phyloP scores from a whole-genome alignment of 495 filamentous ascomycete species.

The Aspergillus mulundensis region DNA sequence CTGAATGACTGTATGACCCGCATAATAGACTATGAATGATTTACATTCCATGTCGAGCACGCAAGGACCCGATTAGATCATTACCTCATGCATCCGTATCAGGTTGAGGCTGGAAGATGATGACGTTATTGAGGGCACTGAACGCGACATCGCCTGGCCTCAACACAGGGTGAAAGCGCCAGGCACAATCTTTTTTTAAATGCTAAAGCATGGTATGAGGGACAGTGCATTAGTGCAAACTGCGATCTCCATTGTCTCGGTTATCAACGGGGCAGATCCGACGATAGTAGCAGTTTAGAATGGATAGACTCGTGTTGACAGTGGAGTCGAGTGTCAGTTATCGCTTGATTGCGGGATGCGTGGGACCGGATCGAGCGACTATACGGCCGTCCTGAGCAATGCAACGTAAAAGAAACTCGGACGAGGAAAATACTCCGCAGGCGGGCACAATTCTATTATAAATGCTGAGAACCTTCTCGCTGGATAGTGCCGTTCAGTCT shows the following conservation, averaged over 20 bases:
- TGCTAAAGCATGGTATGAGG: neutral
- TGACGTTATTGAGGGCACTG: neutral
- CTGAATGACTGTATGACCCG: slow-evolving; percentile 1
- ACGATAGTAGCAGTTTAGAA: neutral
- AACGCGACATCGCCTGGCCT: neutral
- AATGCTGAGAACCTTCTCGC: neutral
- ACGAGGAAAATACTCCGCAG: slow-evolving; percentile 1
- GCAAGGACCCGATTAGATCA: neutral
- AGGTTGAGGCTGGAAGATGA: neutral
- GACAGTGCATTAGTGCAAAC: neutral
- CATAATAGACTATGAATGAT: slow-evolving; percentile 2
- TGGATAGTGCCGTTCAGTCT: neutral
- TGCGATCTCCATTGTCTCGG: neutral
- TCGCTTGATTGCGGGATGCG: slow-evolving; percentile 10
- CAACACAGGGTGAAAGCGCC: neutral
- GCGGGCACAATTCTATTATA: neutral
- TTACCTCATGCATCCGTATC: too few relatives aligned
- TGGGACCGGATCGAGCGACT: neutral
- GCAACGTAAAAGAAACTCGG: slow-evolving; percentile 16
- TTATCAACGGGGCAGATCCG: neutral
- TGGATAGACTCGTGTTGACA: neutral
- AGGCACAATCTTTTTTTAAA: neutral
- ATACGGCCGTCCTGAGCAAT: slow-evolving; percentile 4
- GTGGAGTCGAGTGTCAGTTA: slow-evolving; percentile 1
- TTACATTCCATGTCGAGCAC: neutral